A percentile compares a stretch with the other conserved stretches of the same genome.
Evolutionary conservation across 164 flowering plant genomes (phyloP).

Genomic region (Chimonanthus salicifolius): DNA sequence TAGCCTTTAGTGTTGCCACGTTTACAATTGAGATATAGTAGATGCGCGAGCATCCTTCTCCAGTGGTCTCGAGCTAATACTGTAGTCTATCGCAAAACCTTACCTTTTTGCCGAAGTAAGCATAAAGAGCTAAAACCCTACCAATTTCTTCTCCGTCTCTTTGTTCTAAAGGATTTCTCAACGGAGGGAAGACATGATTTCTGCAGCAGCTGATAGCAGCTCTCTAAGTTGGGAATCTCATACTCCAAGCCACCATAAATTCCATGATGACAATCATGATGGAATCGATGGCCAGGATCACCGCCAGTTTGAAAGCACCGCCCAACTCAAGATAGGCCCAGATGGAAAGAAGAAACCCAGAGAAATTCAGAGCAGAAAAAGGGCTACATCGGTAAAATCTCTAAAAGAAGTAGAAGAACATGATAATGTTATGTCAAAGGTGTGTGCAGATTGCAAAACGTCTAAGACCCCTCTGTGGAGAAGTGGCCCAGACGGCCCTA

Average conservation of each 20-base stretch:
- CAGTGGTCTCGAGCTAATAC: too few relatives aligned
- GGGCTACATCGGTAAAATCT: not conserved
- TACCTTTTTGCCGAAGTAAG: not conserved
- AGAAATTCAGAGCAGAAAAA: not conserved
- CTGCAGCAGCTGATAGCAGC: not conserved
- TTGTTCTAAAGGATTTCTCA: not conserved
- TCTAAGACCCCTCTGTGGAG: conserved; percentile 82
- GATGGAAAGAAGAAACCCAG: not conserved
- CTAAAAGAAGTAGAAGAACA: not conserved
- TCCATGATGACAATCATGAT: not conserved
- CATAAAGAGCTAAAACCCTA: not conserved
- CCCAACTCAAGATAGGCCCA: not conserved
- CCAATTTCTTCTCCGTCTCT: not conserved
- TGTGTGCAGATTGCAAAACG: conserved; percentile 68
- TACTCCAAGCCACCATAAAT: not conserved
- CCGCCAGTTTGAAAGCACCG: not conserved
- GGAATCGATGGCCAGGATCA: not conserved
- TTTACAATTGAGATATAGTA: too few relatives aligned
- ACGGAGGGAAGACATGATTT: not conserved
- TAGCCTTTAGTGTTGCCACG: too few relatives aligned
- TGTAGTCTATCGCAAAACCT: not conserved
- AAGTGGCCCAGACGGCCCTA: conserved; percentile 80
- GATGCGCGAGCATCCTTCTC: too few relatives aligned
- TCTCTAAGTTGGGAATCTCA: not conserved
- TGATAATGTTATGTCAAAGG: conserved; percentile 17